These are phyloP conservation scores for Ligustrum vulgare DNA, from an alignment of 257 asterid genomes.

Conservation along the genomic window DNA sequence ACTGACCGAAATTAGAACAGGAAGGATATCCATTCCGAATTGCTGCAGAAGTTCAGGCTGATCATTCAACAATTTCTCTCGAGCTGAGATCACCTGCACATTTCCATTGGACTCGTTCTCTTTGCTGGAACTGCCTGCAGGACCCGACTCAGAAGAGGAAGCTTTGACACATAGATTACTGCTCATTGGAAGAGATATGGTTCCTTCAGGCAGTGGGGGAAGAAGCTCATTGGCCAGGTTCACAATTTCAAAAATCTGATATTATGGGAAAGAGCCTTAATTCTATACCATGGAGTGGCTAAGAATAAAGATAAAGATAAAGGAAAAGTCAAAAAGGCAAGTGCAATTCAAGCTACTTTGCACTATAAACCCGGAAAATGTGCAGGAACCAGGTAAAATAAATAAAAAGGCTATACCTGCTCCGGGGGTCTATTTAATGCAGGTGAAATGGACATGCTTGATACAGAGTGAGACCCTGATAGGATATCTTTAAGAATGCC, in stretches of 20 bases:
- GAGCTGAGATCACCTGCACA: constrained; percentile 58
- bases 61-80: constrained; percentile 75
- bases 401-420: constrained; percentile 59
- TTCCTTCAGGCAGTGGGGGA: constrained; percentile 94
- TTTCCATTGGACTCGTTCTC: constrained; percentile 61
- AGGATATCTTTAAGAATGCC: constrained; percentile 88
- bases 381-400: constrained; percentile 5
- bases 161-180: constrained; percentile 59
- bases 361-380: neutral
- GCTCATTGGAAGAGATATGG: constrained; percentile 74
- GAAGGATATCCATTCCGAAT: constrained; percentile 91
- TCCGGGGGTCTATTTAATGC: constrained; percentile 92
- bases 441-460: constrained; percentile 84
- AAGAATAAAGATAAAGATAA: neutral
- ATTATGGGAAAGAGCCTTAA: constrained; percentile 7
- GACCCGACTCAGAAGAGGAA: constrained; percentile 54
- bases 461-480: constrained; percentile 77
- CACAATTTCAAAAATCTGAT: constrained; percentile 92
- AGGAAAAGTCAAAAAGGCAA: neutral
- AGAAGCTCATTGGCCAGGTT: constrained; percentile 99
- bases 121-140: constrained; percentile 63
- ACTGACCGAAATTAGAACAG: constrained; percentile 85
- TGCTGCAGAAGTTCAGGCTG: constrained; percentile 96
- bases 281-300: neutral
- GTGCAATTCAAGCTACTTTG: neutral